A percentile compares a stretch with the other conserved stretches of the same genome.
These are phyloP conservation scores for Penicillium crustosum DNA, from an alignment of 2,329 filamentous ascomycete species.

Conservation along the genomic window DNA sequence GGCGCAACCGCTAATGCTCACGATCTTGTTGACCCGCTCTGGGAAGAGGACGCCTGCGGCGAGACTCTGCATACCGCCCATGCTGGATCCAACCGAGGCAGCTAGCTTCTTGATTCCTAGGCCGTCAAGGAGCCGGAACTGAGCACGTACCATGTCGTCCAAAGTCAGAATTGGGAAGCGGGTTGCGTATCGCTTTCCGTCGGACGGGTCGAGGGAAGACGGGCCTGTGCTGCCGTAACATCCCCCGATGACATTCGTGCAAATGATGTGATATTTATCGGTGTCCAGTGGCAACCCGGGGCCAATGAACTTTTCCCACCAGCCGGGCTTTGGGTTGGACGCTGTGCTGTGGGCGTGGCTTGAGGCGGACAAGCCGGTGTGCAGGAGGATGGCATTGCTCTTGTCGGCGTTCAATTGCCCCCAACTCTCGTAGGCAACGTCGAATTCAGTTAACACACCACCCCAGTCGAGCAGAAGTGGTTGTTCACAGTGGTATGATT, in stretches of 20 bases:
- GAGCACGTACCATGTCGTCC: conserved; percentile 95
- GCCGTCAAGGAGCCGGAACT: conserved; percentile 82
- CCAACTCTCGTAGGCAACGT: conserved; percentile 91
- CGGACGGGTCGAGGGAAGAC: conserved; percentile 80
- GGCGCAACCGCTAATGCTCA: conserved; percentile 90
- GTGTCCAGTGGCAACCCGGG: conserved; percentile 83
- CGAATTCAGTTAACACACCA: conserved; percentile 82
- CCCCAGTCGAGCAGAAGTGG: conserved; percentile 91
- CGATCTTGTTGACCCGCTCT: conserved; percentile 75
- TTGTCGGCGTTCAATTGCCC: conserved; percentile 74
- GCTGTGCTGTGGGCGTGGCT: conserved; percentile 94
- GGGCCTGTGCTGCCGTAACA: conserved; percentile 96
- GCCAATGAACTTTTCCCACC: conserved; percentile 99
- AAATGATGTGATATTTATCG: conserved; percentile 87
- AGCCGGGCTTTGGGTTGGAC: conserved; percentile 81
- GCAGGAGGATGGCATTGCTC: conserved; percentile 86
- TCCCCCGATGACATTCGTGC: conserved; percentile 93
- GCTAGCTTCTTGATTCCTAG: conserved; percentile 77
- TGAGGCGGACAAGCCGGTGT: conserved; percentile 94
- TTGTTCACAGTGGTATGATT: conserved; percentile 70
- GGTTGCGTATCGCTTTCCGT: conserved; percentile 86
- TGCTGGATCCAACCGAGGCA: conserved; percentile 91
- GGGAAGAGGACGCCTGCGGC: conserved; percentile 83
- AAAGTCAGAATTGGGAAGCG: conserved; percentile 94
- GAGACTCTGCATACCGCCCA: conserved; percentile 98